Base-by-base conservation (phyloP, 2,329 filamentous ascomycete species). In the Paramyrothecium sp. region DNA sequence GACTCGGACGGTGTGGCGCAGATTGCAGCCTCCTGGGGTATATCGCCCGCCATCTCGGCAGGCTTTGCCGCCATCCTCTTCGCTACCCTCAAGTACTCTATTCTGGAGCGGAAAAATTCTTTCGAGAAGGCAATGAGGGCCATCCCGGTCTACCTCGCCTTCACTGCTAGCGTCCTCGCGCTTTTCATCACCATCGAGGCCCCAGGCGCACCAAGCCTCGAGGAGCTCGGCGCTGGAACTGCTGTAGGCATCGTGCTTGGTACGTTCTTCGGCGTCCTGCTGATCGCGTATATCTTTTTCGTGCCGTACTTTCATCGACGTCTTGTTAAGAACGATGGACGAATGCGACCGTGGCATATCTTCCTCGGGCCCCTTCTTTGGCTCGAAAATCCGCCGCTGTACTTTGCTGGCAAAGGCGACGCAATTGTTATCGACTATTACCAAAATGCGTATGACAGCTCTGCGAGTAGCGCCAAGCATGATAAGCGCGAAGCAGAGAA, bases 291-390 rank as follows among this genome's bases (percentile, higher is more conserved):
- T 54, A 55, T 67, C 53, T 74, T 74, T 63, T 74, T 75, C 62
- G 38, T 73, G 13, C 73, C 72, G 0, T 75, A 69, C 59, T 68
- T 71, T 54, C 63, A 74, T 55, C 67, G 70, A 38, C 64, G 67
- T 19, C 62, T 75, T 19, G 55, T 75, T 59, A 67, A 67, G 55
- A 55, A 71, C 52, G 72, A 74, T 54, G 33, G 64, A 17, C 67
- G 67, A 17, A 56, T 74, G 54, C 65, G 67, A n/a, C 61, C 66
- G 53, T 71, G 65, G 53, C 69, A 75, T 54, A 62, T 73, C 38
- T 57, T 67, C 26, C 63, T 76, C 7, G 78, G 78, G 1, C 79
- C 57, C 22, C 60, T 73, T 4, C 67, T 77, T 20, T 69, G 56
- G 53, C 63, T 26, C 54, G 61, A 69, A 17, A 60, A 68, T 54